Base-by-base conservation (phyloP, 2,329 filamentous ascomycete genomes). In the Calonectria pseudoturangicola region DNA sequence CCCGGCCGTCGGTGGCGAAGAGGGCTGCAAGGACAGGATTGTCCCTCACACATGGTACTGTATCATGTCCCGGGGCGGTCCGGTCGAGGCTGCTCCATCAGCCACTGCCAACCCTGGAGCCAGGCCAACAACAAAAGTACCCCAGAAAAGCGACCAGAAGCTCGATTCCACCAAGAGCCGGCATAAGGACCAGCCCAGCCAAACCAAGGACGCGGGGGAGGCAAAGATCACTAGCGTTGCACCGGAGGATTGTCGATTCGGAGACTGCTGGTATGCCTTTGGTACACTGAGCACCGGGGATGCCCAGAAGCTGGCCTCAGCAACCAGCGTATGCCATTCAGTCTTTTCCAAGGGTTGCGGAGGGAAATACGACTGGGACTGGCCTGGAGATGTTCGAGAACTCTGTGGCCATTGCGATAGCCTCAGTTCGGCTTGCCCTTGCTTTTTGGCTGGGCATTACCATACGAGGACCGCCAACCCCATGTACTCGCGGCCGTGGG, bases 1-100 rank as follows among this genome's bases (percentile, higher is more conserved):
- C 47, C 71, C 68, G 27, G 58, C 36, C 8, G 43, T 73, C 18
- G 50, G 45, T 13, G 66, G 70, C 27, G 63, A 68, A 25, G 21
- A 43, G 33, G 60, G 43, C 36, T 74, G 66, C 70, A 39, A 56
- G 4, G 33, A 28, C 15, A 54, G 66, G 9, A 51, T 72, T 33
- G 36, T 62, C 27, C 45, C 60, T 28, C 21, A 63, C 25, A 66
- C 54, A 33, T 79, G 70, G 72, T 78, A 79, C 66, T 81, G 79
- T 68, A 70, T 80, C 68, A 74, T 75, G 60, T 64, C 66, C 62
- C 68, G 33, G 18, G 54, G 41, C 28, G 65, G 41, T 13, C 18
- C 66, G 16, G 58, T 41, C 27, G 28, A 36, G 16, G 60, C 64
- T n/a, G 62, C 50, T 30, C 43, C 66, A 18, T 56, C 30, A 41